Evolutionary conservation across 2,329 filamentous ascomycete genomes (phyloP).

Genomic region (Onygenales sp.): DNA sequence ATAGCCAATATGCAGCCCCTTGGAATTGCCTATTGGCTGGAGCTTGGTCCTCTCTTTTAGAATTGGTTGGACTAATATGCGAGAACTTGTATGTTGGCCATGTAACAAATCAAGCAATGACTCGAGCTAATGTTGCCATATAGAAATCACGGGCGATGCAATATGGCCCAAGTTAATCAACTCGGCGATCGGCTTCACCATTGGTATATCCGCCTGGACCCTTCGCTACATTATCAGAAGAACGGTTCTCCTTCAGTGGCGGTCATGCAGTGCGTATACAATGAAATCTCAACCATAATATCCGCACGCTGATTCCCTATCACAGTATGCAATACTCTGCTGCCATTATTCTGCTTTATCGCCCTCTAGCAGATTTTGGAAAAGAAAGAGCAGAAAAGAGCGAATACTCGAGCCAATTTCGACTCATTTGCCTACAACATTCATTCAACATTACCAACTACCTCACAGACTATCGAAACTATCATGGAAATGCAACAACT

Average conservation of each 20-base stretch:
- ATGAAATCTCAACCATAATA: neutral
- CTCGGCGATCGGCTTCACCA: constrained; percentile 7
- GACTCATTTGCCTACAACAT: constrained; percentile 8
- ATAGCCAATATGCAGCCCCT: neutral
- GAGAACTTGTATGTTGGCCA: constrained; percentile 6
- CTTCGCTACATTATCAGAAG: constrained; percentile 3
- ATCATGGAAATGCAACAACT: constrained; percentile 8
- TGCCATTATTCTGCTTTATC: constrained; percentile 6
- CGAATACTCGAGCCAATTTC: constrained; percentile 1
- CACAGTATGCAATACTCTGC: constrained; percentile 7
- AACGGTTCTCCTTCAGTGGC: constrained; percentile 3
- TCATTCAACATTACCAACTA: constrained; percentile 7
- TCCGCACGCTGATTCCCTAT: neutral
- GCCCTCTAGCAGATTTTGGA: constrained; percentile 6
- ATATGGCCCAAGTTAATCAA: constrained; percentile 4
- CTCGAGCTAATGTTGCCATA: neutral
- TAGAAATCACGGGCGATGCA: constrained; percentile 4
- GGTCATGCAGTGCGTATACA: constrained; percentile 5
- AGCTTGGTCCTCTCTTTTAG: constrained; percentile 9
- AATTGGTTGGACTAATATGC: constrained; percentile 9
- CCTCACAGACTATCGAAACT: constrained; percentile 7
- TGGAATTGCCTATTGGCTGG: constrained; percentile 9
- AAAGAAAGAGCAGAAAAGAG: neutral
- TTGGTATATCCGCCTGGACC: constrained; percentile 9
- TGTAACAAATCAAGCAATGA: neutral